Base-by-base conservation (phyloP, 805 yeast species). In the Wickerhamiella dianesei region DNA sequence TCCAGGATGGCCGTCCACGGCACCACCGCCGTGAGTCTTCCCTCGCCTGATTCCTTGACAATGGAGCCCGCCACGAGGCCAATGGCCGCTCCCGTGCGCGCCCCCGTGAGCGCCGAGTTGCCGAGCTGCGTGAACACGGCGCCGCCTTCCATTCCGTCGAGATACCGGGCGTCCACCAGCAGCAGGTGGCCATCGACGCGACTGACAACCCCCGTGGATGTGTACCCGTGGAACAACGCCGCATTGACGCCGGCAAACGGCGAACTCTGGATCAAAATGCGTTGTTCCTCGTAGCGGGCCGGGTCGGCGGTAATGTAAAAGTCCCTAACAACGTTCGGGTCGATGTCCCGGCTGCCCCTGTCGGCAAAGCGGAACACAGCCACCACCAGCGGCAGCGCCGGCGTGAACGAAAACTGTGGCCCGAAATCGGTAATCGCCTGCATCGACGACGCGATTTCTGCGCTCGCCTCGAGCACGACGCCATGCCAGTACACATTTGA, bases 91-190 rank as follows among this genome's bases (percentile, higher is more conserved):
- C 48, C 48, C 3, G 25, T 39, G 14, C 47, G 35, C 6, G 39
- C 41, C 9, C 17, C 18, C 8, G 14, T 19, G 18, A 19, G 6
- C 5, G 20, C 41, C 36, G 22, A 29, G 18, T 45, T 40, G 2
- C 25, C 21, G 9, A 36, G 29, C 18, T 43, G 44, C 3, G 39
- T 29, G 21, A 25, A 44, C 5, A 52, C 60, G 3, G 54, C 29
- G 13, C 62, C 67, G 12, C 67, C 67, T 19, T 61, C 62, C 68
- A 64, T 64, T 12, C 66, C 64, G 14, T 62, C 67, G 4, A 64
- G 51, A 44, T 47, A 64, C 19, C 66, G 46, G 8, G 59, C 48
- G 41, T 64, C 68, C 17, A 56, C 44, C 8, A 62, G 48, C 13
- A 61, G 41, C 17, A 47, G 21, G 6, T 40, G 32, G 16, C 49